Base-by-base conservation (phyloP, 345 rosid genomes). In the Arabidopsis suecica region DNA sequence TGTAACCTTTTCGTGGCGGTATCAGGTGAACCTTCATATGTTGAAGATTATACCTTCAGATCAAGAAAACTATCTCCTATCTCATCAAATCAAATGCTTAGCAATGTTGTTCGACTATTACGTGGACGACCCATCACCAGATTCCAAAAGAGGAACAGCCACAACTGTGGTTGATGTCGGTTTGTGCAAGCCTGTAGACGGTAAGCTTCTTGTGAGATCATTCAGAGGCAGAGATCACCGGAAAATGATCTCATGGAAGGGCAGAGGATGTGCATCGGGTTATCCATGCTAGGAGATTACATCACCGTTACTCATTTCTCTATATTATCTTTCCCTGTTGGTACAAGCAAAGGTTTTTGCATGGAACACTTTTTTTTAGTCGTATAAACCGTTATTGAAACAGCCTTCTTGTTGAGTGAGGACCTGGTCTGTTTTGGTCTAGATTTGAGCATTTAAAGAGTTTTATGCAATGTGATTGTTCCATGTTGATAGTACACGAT, bases 241-340 rank as follows among this genome's bases (percentile, higher is more conserved):
- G 78, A 95, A 85, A 83, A 93, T 95, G 86, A 89, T 92, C 58
- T 89, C 96, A 38, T 90, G 97, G 98, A 92, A 90, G 81, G 93
- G 82, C 73, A 77, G 72, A 80, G 91, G 83, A 50, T 88, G 86
- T 72, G 78, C 84, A 12, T 69, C 82, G 23, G 87, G 83, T 16
- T 73, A 80, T 68, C 86, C 83, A 14, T 69, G 58, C 36, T 80
- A 79, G 82, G 82, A 62, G 20, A 50, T 32, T 32, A 33, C 65
- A 11, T 49, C 6, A 32, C 16, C n/a, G 33, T 9, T 11, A 14
- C 40, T 49, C 57, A 12, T 9, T 63, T 70, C 54, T 57, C 11
- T 20, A 12, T 25, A 25, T 48, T 32, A 44, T 49, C 34, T 61
- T 61, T 54, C 42, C 6, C 22, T 61, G 9, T 4, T 23, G 50